Base-by-base conservation (phyloP, 1,284 basidiomycete species). In the Ustilago shanxiensis region DNA sequence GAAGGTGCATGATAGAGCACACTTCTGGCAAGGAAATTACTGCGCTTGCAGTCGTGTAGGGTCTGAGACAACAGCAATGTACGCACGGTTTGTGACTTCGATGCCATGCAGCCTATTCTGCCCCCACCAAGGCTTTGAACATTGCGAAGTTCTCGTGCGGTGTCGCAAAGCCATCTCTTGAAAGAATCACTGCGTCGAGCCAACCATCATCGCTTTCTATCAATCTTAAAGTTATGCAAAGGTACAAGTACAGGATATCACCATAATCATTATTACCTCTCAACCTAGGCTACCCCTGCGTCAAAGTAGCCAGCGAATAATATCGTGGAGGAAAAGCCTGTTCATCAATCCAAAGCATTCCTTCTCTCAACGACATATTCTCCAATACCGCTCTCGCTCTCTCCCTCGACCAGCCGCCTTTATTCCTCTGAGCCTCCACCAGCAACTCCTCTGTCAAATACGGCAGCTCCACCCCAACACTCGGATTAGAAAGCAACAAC, bases 261-360 rank as follows among this genome's bases (percentile, higher is more conserved):
- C n/a, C n/a, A n/a, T n/a, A 16, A 52, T 16, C 24, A 33, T 33
- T n/a, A 52, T 28, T 29, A 51, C 14, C 37, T 2, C 10, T n/a
- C 7, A 3, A 39, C 13, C 13, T 14, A 16, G 20, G 3, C 7
- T n/a, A 9, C 44, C 57, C 51, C 54, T 28, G 44, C 29, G 55
- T 35, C 20, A 76, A 47, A 1, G 79, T 68, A 2, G 79, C 65
- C 16, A 82, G 58, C 10, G 80, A 80, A 41, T 74, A 82, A 56
- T 82, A 82, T 2, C 79, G 26, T 13, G 65, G 57, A 9, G 77
- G 79, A 41, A 71, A 67, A 47, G 92, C 92, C 86, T 95, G 93
- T 45, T 93, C 91, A 84, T 99, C 96, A 35, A 98, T 85, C 96
- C 96, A 99, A 60, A 94, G 95, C 47, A 97, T 88, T 0, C 95